Base-by-base conservation (phyloP, 352 stramenopile genomes). In the Thraustochytrium sp. region DNA sequence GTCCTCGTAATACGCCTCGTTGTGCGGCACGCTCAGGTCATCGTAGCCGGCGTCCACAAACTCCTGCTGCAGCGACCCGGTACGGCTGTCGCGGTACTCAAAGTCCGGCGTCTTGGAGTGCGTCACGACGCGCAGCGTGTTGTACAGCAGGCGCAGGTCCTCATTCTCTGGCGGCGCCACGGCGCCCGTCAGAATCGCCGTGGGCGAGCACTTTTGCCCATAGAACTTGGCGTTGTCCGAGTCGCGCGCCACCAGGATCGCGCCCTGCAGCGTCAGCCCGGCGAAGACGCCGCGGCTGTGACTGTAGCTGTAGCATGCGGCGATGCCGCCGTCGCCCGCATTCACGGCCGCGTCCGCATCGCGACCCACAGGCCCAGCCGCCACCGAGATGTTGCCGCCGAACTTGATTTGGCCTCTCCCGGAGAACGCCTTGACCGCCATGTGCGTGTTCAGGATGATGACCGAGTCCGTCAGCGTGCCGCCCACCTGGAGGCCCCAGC, bases 171-270 rank as follows among this genome's bases (percentile, higher is more conserved):
- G 91, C 23, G 84, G 90, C 11, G 86, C 84, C 23, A 94, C 86
- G 0, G 82, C 61, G 16, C 92, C 92, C 31, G 76, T 90, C 65
- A 95, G 82, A 76, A 95, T 94, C 63, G 92, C 89, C 42, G 92
- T 88, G 0, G 91, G 90, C n/a, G 90, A 92, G 13, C 93, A 78
- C 64, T 94, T 88, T 74, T 92, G 88, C 26, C 92, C 92, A 80
- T 95, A 95, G 78, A 94, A 95, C 42, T 94, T 94, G 62, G 86
- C 91, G 85, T 95, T 95, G 80, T 91, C 90, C 49, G 94, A 90
- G 8, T 89, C 87, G 1, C 91, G 89, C 38, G 87, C 88, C 11
- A 88, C 92, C 68, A 95, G 90, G 26, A 94, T 86, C 23, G 91
- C 90, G 34, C 92, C 92, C 62, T 94, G 89, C 40, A 95, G 86